These are phyloP conservation scores for Kwoniella mangroviensis DNA, from an alignment of 768 basidiomycete genomes.

Conservation along the genomic window DNA sequence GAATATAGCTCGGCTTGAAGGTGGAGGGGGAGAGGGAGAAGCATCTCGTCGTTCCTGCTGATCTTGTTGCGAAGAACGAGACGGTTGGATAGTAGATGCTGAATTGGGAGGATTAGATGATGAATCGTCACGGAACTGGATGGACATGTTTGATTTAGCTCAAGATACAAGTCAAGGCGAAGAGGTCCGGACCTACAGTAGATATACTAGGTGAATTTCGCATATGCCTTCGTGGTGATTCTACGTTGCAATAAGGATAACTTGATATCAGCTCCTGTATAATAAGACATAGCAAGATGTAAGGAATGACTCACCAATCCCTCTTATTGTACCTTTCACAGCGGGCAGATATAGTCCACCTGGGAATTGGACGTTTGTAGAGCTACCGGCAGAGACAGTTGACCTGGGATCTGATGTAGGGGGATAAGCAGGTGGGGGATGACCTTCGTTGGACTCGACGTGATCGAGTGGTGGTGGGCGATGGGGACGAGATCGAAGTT, in stretches of 20 bases:
- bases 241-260: not conserved
- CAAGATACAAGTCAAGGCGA: not conserved
- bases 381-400: not conserved
- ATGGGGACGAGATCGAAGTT: not conserved
- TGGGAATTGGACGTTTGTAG: constrained; percentile 11
- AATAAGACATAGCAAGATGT: not conserved
- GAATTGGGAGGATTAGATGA: not conserved
- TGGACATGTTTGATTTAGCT: no score
- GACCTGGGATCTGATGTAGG: not conserved
- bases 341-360: constrained; percentile 33
- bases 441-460: not conserved
- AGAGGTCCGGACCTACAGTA: constrained; percentile 7
- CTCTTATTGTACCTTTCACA: constrained; percentile 48
- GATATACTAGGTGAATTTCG: constrained; percentile 16
- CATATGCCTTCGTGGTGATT: constrained; percentile 20
- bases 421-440: not conserved
- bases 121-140: not conserved
- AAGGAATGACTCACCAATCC: constrained; percentile 36
- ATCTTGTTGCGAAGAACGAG: not conserved
- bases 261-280: not conserved
- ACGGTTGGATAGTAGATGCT: constrained; percentile 1
- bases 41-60: not conserved
- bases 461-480: not conserved
- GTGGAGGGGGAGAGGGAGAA: not conserved
- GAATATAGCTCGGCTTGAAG: constrained; percentile 15